Percentiles rank a stretch among this genome's conserved stretches.
These are phyloP conservation scores for Colletotrichum phormii DNA, from an alignment of 2,329 filamentous ascomycete species.

Conservation along the genomic window DNA sequence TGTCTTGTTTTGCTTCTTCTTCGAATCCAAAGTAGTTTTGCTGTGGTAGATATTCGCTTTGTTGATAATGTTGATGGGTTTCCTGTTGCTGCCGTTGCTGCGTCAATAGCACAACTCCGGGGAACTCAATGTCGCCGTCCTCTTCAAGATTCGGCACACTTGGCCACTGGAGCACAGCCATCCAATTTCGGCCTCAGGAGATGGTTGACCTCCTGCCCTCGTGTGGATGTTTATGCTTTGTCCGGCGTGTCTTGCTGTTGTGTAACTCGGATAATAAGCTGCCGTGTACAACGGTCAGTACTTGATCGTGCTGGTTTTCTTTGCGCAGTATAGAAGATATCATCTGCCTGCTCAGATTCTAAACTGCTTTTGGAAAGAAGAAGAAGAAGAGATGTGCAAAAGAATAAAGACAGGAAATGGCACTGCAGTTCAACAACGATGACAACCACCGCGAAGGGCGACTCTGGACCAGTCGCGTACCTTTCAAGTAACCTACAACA, in stretches of 20 bases:
- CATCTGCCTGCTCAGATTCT: neutral
- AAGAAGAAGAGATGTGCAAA: neutral
- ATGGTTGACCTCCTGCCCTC: neutral
- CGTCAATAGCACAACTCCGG: neutral
- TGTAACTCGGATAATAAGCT: neutral
- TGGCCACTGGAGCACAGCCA: conserved; percentile 16
- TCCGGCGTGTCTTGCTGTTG: neutral
- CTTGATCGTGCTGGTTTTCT: neutral
- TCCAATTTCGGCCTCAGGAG: neutral
- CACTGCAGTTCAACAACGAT: neutral
- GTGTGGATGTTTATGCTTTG: neutral
- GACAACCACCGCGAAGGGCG: too few species aligned
- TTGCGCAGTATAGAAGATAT: neutral
- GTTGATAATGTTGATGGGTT: neutral
- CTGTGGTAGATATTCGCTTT: neutral
- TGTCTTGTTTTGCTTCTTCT: neutral
- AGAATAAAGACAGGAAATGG: neutral
- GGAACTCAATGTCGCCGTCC: neutral
- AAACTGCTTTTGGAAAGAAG: neutral
- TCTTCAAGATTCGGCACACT: conserved; percentile 5
- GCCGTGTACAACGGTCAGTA: neutral
- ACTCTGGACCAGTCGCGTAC: neutral
- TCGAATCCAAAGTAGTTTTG: neutral
- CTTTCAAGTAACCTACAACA: neutral
- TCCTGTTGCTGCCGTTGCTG: neutral